Evolutionary conservation across 257 asterid genomes (phyloP).

Genomic region (Leonotis leonurus): DNA sequence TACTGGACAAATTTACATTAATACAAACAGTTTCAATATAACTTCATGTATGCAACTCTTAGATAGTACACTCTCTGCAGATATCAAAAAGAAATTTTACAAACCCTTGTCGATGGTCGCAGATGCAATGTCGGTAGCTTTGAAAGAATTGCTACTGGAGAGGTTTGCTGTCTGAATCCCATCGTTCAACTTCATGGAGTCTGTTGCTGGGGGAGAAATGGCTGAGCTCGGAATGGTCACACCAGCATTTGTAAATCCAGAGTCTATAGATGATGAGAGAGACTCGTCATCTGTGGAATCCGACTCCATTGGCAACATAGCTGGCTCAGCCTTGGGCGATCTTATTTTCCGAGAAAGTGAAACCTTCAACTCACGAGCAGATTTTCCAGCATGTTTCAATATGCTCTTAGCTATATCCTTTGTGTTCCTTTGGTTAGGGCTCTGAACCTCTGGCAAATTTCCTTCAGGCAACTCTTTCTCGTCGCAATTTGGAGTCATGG

Average conservation of each 20-base stretch:
- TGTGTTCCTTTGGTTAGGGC: slow-evolving; percentile 29
- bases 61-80: too few species aligned
- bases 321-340: slow-evolving; percentile 25
- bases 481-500: slow-evolving; percentile 11
- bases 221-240: slow-evolving; percentile 18
- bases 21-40: neutral
- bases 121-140: neutral
- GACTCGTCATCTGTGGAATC: slow-evolving; percentile 37
- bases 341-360: slow-evolving; percentile 50
- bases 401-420: slow-evolving; percentile 63
- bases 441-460: slow-evolving; percentile 16
- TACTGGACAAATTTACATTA: neutral
- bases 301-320: too few species aligned
- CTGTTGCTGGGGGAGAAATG: slow-evolving; percentile 6
- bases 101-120: neutral
- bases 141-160: slow-evolving; percentile 18
- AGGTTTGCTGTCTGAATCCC: neutral
- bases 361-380: slow-evolving; percentile 52
- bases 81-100: neutral
- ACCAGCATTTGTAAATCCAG: slow-evolving; percentile 15
- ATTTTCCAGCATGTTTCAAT: slow-evolving; percentile 55
- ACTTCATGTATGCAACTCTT: neutral
- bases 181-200: slow-evolving; percentile 12
- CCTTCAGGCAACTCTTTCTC: slow-evolving; percentile 40
- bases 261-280: slow-evolving; percentile 22